Conservation (phyloP, 176 grass and related monocot species). For the Typha latifolia region DNA sequence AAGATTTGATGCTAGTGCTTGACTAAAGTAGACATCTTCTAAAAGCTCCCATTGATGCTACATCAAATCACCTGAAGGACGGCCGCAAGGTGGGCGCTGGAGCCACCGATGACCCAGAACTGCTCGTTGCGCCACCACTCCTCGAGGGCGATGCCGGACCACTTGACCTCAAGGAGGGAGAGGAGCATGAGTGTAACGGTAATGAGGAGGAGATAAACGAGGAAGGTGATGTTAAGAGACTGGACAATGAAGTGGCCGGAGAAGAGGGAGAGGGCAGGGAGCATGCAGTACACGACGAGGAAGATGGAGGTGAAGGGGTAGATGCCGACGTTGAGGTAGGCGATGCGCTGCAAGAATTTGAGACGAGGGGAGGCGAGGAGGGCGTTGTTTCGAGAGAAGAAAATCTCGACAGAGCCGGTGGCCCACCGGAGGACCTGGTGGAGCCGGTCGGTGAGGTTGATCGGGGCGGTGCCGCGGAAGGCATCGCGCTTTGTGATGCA, state of each 20-base stretch:
- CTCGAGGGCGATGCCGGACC: constrained; percentile 34
- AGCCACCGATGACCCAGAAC: constrained; percentile 41
- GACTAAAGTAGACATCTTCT: too few relatives aligned
- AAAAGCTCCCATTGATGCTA: too few relatives aligned
- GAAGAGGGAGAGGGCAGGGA: constrained; percentile 32
- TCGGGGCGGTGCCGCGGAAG: constrained; percentile 81
- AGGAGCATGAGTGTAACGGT: constrained; percentile 35
- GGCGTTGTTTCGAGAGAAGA: constrained; percentile 92
- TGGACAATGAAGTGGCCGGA: constrained; percentile 35
- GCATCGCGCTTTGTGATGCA: constrained; percentile 85
- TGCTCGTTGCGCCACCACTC: constrained; percentile 41
- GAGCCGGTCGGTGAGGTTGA: constrained; percentile 87
- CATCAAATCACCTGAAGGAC: constrained; percentile 19
- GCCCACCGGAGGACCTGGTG: constrained; percentile 97
- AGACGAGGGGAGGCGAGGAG: constrained; percentile 51
- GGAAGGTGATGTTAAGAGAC: constrained; percentile 22
- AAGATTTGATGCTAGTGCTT: too few relatives aligned
- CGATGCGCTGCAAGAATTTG: constrained; percentile 74
- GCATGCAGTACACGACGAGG: constrained; percentile 25
- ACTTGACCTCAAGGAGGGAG: constrained; percentile 36
- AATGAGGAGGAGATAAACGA: constrained; percentile 36
- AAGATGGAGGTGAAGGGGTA: constrained; percentile 42
- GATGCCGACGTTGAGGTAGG: constrained; percentile 42
- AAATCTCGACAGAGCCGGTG: constrained; percentile 82
- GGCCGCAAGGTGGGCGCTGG: constrained; percentile 30